These are phyloP conservation scores for Penicillium olsonii DNA, from an alignment of 2,329 filamentous ascomycete genomes.

Conservation along the genomic window DNA sequence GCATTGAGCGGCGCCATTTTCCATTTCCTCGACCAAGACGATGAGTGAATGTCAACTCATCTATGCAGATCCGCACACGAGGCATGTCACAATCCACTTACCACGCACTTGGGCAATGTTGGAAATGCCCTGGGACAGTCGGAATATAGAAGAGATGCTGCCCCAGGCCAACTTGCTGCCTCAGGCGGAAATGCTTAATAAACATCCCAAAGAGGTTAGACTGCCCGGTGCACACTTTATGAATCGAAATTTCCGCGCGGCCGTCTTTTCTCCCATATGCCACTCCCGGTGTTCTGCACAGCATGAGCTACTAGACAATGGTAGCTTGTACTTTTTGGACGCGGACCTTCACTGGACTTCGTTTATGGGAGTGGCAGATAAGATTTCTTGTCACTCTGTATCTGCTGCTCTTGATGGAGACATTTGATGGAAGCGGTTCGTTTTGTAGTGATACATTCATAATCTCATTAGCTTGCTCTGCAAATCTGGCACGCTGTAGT, in stretches of 20 bases:
- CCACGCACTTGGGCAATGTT: no score
- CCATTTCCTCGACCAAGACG: conserved; percentile 16
- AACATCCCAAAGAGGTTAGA: conserved; percentile 23
- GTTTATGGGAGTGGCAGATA: conserved; percentile 62
- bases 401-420: conserved; percentile 78
- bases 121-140: no score
- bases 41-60: neutral
- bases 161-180: neutral
- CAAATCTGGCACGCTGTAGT: conserved; percentile 8
- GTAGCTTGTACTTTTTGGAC: conserved; percentile 32
- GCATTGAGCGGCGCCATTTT: conserved; percentile 27
- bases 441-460: conserved; percentile 70
- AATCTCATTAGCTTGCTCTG: conserved; percentile 18
- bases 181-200: neutral
- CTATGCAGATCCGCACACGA: neutral
- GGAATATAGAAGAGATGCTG: no score
- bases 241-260: conserved; percentile 5
- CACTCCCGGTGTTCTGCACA: conserved; percentile 46
- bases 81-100: neutral
- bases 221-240: neutral
- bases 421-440: conserved; percentile 79
- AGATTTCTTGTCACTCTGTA: conserved; percentile 67
- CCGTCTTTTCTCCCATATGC: conserved; percentile 29
- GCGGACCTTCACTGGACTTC: conserved; percentile 42
- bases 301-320: conserved; percentile 36